Evolutionary conservation across 345 rosid species (phyloP).

Genomic region (Salix suchowensis): DNA sequence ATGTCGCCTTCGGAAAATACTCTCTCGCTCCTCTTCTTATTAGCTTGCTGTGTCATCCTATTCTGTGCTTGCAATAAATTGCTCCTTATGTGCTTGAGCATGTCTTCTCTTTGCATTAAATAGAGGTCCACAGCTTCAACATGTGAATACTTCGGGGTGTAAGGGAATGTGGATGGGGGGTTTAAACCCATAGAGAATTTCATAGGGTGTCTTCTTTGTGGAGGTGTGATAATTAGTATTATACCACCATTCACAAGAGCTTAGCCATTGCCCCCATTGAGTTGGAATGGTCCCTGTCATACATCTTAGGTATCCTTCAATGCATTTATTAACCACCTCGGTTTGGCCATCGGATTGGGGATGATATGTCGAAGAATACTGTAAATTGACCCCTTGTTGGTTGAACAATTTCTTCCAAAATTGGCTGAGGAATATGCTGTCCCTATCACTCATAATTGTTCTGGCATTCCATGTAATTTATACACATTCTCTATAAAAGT

Average conservation of each 20-base stretch:
- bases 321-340: not conserved
- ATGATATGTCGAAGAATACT: not conserved
- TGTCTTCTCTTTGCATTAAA: too few species aligned
- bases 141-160: too few species aligned
- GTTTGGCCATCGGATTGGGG: not conserved
- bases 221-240: not conserved
- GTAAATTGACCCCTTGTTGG: not conserved
- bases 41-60: too few species aligned
- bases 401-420: not conserved
- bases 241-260: not conserved
- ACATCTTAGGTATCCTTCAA: not conserved
- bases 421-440: too few species aligned
- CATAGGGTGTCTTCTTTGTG: not conserved
- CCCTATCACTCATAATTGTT: accelerated
- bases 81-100: too few species aligned
- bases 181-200: not conserved
- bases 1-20: too few species aligned
- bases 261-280: not conserved
- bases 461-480: too few species aligned
- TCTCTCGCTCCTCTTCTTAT: too few species aligned
- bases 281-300: not conserved
- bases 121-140: accelerated
- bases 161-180: too few species aligned
- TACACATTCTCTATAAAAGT: too few species aligned
- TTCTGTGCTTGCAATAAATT: too few species aligned